A percentile compares a stretch with the other conserved stretches of the same genome.
These are phyloP conservation scores for Fraxinus velutina DNA, from an alignment of 305 asterid genomes.

Conservation along the genomic window DNA sequence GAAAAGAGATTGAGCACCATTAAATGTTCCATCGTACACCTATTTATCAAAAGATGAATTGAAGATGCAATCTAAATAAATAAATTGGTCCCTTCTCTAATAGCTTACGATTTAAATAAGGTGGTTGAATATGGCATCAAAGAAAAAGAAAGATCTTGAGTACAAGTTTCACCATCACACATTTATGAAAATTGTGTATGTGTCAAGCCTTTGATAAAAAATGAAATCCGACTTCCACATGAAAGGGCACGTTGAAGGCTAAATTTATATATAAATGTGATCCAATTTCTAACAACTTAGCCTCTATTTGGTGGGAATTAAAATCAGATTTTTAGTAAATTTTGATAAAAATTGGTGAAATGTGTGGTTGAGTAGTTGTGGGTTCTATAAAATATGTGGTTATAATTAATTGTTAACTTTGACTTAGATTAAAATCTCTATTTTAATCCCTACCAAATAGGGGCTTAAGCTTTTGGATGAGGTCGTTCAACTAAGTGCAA, in stretches of 20 bases:
- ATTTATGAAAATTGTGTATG: background rate
- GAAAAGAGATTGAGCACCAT: background rate
- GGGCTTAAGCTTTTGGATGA: background rate
- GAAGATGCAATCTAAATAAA: constrained; percentile 1
- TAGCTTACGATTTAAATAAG: background rate
- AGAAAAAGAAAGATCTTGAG: background rate
- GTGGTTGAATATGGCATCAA: background rate
- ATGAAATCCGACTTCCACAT: background rate
- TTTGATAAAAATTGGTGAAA: no score
- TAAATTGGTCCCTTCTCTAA: constrained; percentile 27
- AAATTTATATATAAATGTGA: background rate
- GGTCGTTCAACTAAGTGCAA: background rate
- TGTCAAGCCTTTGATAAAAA: background rate
- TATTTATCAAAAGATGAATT: background rate
- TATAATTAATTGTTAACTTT: no score
- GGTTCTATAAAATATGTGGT: no score
- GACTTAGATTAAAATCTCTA: no score
- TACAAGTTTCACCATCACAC: background rate
- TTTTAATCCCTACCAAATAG: no score
- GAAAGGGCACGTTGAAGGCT: background rate
- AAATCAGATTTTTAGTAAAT: no score
- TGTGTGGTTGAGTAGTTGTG: no score
- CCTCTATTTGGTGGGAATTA: no score
- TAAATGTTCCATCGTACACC: background rate
- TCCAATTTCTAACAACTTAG: background rate